Base-by-base conservation (phyloP, 495 filamentous ascomycete genomes). In the Letharia columbiana region DNA sequence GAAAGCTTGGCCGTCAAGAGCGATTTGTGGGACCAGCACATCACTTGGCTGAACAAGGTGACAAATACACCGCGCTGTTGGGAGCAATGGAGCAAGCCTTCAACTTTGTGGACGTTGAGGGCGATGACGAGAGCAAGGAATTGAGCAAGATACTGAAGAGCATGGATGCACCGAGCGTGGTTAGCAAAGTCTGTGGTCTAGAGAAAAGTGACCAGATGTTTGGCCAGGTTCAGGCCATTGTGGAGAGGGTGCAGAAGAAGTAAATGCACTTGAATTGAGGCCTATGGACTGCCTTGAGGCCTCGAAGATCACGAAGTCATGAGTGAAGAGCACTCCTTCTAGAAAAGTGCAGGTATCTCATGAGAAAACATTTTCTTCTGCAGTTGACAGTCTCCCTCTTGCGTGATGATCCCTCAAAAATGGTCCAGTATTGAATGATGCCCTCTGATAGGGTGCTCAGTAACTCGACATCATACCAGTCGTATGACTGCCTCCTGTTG, bases 21-120 rank as follows among this genome's bases (percentile, higher is more conserved):
- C 91, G 94, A 45, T 95, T 98, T 80, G 89, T 98, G 75, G 92
- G 91, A 67, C 94, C 94, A 33, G 92, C 92, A 18, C 83, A 90
- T 20, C 86, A 92, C 71, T 82, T 96, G 37, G 90, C 90, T 35
- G 90, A 96, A 80, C 77, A 81, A 41, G 89, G 88, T 58, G 80
- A 87, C 74, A 84, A 87, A 71, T 85, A 82, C 69, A 77, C 83
- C n/a, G 84, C 82, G 6, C 77, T 96, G 37, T 72, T 96, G 62
- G 88, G 84, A 58, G 88, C 88, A 50, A 80, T 91, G 61, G 91
- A 96, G 80, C 88, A 90, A 85, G 89, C 91, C 0, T 85, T 96
- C 73, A 88, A 87, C 64, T 96, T 96, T 87, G 90, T 95, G 79
- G 90, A 96, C 74, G 89, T 96, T 45, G 81, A 89, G 66, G 91